Evolutionary conservation across 352 stramenopile genomes (phyloP).

Genomic region (Thalassiosira exigua): DNA sequence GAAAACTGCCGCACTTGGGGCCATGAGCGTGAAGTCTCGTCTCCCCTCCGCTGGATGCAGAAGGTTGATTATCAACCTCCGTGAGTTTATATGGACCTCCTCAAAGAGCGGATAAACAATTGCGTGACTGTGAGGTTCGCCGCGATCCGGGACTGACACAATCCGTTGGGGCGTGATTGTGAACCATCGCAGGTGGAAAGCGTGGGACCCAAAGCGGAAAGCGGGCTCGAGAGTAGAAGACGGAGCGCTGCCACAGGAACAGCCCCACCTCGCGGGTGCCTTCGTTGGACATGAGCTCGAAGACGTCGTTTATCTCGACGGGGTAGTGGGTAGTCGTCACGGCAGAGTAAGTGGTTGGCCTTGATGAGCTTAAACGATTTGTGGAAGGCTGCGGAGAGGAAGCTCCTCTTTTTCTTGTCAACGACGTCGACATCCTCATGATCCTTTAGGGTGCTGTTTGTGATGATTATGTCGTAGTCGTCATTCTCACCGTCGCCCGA

Average conservation of each 20-base stretch:
- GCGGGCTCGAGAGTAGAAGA: constrained; percentile 70
- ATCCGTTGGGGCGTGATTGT: constrained; percentile 61
- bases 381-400: not conserved
- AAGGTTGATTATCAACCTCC: constrained; percentile 67
- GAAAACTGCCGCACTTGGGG: constrained; percentile 65
- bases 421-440: not conserved
- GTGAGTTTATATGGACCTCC: constrained; percentile 63
- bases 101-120: constrained; percentile 65
- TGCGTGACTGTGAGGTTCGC: constrained; percentile 46
- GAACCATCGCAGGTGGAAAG: constrained; percentile 76
- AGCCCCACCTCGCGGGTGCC: constrained; percentile 26
- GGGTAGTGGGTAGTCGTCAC: constrained; percentile 24
- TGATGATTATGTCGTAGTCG: not conserved
- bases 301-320: constrained; percentile 24
- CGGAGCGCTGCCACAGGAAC: constrained; percentile 64
- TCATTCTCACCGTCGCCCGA: no score
- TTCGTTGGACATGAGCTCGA: constrained; percentile 29
- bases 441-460: not conserved
- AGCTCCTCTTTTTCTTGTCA: constrained; percentile 3
- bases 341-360: constrained; percentile 15
- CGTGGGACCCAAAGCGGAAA: constrained; percentile 63
- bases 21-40: constrained; percentile 56
- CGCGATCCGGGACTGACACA: constrained; percentile 54
- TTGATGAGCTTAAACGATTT: constrained; percentile 24
- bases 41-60: constrained; percentile 40